These are phyloP conservation scores for Alternaria metachromatica DNA, from an alignment of 2,329 filamentous ascomycete genomes.

Conservation along the genomic window DNA sequence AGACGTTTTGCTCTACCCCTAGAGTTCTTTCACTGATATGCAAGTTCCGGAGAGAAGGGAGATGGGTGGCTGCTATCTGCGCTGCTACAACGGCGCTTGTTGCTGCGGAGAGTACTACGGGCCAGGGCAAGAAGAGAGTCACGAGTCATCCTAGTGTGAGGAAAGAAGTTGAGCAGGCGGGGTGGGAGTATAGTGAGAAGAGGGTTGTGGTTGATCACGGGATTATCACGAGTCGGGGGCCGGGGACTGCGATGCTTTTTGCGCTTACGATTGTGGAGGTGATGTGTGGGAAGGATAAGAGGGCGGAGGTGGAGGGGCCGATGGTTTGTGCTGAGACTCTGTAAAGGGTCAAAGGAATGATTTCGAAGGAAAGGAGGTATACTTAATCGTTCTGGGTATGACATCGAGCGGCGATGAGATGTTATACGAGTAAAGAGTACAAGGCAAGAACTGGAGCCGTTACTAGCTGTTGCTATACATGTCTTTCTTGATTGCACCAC, in stretches of 20 bases:
- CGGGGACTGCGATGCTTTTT: conserved; percentile 49
- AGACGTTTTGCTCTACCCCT: conserved; percentile 37
- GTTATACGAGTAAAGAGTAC: no score
- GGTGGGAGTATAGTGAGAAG: conserved; percentile 47
- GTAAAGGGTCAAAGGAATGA: conserved; percentile 7
- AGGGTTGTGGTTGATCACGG: conserved; percentile 47
- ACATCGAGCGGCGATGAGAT: no score
- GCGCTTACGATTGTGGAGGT: conserved; percentile 49
- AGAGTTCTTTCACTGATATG: conserved; percentile 39
- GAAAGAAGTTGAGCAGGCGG: conserved; percentile 34
- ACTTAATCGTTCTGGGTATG: no score
- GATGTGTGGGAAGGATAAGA: conserved; percentile 52
- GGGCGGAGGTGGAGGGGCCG: conserved; percentile 58
- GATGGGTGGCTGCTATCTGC: conserved; percentile 47
- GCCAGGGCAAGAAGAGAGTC: conserved; percentile 31
- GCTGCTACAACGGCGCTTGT: conserved; percentile 50
- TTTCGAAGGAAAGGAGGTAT: no score
- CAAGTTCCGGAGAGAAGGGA: conserved; percentile 37
- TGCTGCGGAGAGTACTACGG: conserved; percentile 25
- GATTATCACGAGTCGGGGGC: conserved; percentile 47
- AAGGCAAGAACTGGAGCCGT: no score
- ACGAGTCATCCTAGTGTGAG: conserved; percentile 50
- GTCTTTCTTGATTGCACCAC: no score
- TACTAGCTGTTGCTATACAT: no score
- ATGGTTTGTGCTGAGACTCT: conserved; percentile 50